Conservation (phyloP, 345 rosid species). For the Lumnitzera racemosa region DNA sequence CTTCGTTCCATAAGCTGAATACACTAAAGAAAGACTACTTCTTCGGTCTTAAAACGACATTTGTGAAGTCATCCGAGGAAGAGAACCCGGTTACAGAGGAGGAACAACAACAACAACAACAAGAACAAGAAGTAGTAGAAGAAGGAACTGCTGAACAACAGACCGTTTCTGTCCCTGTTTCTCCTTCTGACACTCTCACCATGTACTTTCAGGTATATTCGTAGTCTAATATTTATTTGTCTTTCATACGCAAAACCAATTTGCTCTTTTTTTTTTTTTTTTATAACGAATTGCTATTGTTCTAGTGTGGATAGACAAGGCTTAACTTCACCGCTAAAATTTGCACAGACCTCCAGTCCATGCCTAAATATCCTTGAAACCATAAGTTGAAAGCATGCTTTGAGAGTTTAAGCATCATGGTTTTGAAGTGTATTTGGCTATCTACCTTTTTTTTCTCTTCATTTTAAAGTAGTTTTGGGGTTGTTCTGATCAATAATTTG, state of each 20-base stretch:
- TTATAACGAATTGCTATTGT: not conserved
- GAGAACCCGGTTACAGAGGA: constrained; percentile 37
- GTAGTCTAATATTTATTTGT: not conserved
- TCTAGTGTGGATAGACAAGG: no score
- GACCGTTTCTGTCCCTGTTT: constrained; percentile 72
- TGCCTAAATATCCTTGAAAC: no score
- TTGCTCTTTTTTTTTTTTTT: not conserved
- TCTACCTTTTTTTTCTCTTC: no score
- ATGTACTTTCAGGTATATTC: constrained; percentile 67
- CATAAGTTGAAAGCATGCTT: no score
- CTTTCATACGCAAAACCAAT: not conserved
- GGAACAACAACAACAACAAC: constrained; percentile 11
- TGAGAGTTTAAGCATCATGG: no score
- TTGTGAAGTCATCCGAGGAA: constrained; percentile 46
- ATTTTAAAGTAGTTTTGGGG: no score
- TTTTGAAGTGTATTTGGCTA: no score
- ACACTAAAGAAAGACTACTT: constrained; percentile 8
- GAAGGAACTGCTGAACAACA: constrained; percentile 17
- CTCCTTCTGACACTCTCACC: constrained; percentile 83
- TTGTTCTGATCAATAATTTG: no score
- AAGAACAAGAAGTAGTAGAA: no score
- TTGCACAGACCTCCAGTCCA: no score
- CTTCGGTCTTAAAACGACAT: constrained; percentile 9
- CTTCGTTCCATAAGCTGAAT: constrained; percentile 15
- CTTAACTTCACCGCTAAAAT: no score